phyloP scores from a whole-genome alignment of 1,139 yeast genomes.

The Spathaspora sp. region DNA sequence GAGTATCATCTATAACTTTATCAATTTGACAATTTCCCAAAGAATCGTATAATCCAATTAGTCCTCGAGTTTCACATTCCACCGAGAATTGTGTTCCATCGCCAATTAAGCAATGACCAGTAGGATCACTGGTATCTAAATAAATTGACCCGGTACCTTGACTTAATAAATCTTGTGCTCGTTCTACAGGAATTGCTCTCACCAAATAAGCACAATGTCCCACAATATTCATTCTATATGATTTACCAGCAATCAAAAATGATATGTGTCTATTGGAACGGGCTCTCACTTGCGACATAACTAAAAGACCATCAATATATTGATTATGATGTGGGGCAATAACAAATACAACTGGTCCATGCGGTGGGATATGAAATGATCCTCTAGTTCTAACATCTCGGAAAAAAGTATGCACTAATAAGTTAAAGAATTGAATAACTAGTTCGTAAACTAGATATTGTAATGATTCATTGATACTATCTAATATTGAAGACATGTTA shows the following conservation, averaged over 20 bases:
- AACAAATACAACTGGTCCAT: slow-evolving; percentile 44
- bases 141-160: slow-evolving; percentile 48
- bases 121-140: slow-evolving; percentile 25
- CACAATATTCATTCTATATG: slow-evolving; percentile 51
- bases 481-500: background rate
- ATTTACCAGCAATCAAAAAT: slow-evolving; percentile 63
- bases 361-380: slow-evolving; percentile 38
- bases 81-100: slow-evolving; percentile 48
- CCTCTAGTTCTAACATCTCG: slow-evolving; percentile 43
- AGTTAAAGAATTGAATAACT: slow-evolving; percentile 35
- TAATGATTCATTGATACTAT: background rate
- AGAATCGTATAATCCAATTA: slow-evolving; percentile 60
- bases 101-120: slow-evolving; percentile 34
- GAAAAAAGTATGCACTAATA: slow-evolving; percentile 43
- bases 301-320: slow-evolving; percentile 44
- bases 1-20: slow-evolving; percentile 53
- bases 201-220: slow-evolving; percentile 59
- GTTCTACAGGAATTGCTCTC: slow-evolving; percentile 69
- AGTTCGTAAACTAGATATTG: slow-evolving; percentile 28
- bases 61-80: slow-evolving; percentile 50
- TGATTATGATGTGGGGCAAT: slow-evolving; percentile 51
- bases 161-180: slow-evolving; percentile 66
- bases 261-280: slow-evolving; percentile 44
- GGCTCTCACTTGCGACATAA: slow-evolving; percentile 39
- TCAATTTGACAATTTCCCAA: slow-evolving; percentile 59